phyloP scores from a whole-genome alignment of 345 rosid genomes.

The Pugionium dolabratum region DNA sequence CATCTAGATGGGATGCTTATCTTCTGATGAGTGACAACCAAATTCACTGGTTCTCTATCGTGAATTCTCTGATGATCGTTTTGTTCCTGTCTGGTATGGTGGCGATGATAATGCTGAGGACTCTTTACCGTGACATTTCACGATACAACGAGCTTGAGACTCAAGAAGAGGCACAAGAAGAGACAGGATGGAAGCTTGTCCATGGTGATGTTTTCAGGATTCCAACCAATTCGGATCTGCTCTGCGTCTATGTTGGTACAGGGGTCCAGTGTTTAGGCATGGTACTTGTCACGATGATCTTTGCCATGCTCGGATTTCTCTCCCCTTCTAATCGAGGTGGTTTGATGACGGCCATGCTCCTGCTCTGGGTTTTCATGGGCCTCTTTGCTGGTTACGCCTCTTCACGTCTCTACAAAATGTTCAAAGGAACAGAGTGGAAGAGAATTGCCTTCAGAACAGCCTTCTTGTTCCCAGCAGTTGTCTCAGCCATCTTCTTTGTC shows the following conservation, averaged over 20 bases:
- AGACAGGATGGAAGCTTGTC: too few relatives aligned
- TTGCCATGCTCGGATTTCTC: conserved; percentile 79
- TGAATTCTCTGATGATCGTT: conserved; percentile 84
- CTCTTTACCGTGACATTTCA: conserved; percentile 82
- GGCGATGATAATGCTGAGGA: conserved; percentile 88
- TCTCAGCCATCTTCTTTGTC: conserved; percentile 68
- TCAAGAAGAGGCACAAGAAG: conserved; percentile 27
- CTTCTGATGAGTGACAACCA: conserved; percentile 50
- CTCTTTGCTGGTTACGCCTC: conserved; percentile 76
- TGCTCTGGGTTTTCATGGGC: conserved; percentile 89
- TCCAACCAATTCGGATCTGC: conserved; percentile 65
- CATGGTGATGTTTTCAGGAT: conserved; percentile 76
- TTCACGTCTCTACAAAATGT: conserved; percentile 67
- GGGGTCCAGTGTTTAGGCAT: conserved; percentile 82
- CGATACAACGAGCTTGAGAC: conserved; percentile 84
- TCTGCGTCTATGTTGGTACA: conserved; percentile 75
- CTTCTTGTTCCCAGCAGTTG: conserved; percentile 63
- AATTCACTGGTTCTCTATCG: conserved; percentile 48
- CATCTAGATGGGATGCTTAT: conserved; percentile 89
- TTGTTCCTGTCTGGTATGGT: conserved; percentile 88
- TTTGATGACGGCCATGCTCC: conserved; percentile 83
- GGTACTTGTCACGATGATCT: conserved; percentile 73
- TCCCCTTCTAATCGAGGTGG: conserved; percentile 91
- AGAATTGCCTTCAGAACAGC: conserved; percentile 73
- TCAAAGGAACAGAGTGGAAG: conserved; percentile 84